Evolutionary conservation across 2,329 filamentous ascomycete genomes (phyloP).

Genomic region (Colletotrichum scovillei): DNA sequence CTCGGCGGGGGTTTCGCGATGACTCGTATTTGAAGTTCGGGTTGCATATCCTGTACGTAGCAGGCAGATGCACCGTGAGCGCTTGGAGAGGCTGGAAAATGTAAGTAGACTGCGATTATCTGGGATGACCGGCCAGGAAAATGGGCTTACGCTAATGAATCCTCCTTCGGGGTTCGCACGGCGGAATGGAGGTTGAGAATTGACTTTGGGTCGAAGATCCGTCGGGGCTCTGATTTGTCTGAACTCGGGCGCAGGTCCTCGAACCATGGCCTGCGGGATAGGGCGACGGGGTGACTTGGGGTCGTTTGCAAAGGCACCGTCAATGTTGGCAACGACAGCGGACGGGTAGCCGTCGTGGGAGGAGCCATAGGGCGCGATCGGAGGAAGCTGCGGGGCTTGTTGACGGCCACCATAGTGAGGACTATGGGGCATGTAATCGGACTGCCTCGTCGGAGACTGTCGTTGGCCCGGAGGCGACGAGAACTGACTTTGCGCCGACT

Average conservation of each 20-base stretch:
- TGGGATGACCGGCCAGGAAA: neutral
- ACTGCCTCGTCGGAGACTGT: slow-evolving; percentile 82
- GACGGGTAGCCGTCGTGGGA: slow-evolving; percentile 79
- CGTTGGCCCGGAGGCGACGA: slow-evolving; percentile 66
- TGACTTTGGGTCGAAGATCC: slow-evolving; percentile 86
- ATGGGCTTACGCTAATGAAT: slow-evolving; percentile 86
- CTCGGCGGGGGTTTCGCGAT: slow-evolving; percentile 92
- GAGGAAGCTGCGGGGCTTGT: slow-evolving; percentile 74
- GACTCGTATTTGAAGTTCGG: slow-evolving; percentile 99
- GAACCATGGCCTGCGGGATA: slow-evolving; percentile 58
- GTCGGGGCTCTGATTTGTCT: slow-evolving; percentile 77
- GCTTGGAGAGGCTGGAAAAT: slow-evolving; percentile 87
- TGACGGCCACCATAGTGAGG: slow-evolving; percentile 68
- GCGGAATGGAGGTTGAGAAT: slow-evolving; percentile 88
- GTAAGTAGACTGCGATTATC: slow-evolving; percentile 39
- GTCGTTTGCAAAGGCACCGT: slow-evolving; percentile 70
- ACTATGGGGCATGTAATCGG: slow-evolving; percentile 69
- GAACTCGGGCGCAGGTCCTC: slow-evolving; percentile 87
- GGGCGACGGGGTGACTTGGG: slow-evolving; percentile 66
- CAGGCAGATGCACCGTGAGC: slow-evolving; percentile 89
- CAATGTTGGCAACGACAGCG: slow-evolving; percentile 77
- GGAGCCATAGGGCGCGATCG: slow-evolving; percentile 76
- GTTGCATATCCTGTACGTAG: slow-evolving; percentile 98
- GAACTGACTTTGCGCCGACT: slow-evolving; percentile 69
- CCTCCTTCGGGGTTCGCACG: slow-evolving; percentile 96